phyloP scores from a whole-genome alignment of 805 yeast species.

The Candida oleophila region DNA sequence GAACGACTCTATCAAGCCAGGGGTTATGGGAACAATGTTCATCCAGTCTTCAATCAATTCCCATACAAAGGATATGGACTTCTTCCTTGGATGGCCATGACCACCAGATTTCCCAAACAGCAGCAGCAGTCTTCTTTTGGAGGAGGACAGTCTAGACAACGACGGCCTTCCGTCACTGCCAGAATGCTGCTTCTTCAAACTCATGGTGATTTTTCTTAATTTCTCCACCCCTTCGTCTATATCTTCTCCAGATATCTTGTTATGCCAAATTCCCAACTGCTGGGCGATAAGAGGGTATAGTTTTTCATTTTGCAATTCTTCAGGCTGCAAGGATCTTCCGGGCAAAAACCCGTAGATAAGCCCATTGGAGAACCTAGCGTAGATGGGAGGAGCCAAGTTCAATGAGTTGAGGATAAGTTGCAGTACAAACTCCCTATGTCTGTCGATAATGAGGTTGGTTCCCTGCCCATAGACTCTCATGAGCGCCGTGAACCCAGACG shows the following conservation, averaged over 20 bases:
- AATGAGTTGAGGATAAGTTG: conserved; percentile 61
- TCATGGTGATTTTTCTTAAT: conserved; percentile 29
- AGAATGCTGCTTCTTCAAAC: conserved; percentile 13
- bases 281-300: conserved; percentile 61
- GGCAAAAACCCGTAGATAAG: conserved; percentile 66
- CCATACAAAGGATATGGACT: conserved; percentile 52
- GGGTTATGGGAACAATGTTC: conserved; percentile 53
- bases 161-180: background rate
- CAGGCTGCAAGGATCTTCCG: conserved; percentile 59
- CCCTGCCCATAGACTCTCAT: conserved; percentile 77
- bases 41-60: conserved; percentile 63
- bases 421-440: conserved; percentile 72
- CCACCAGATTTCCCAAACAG: background rate
- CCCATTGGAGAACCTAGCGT: conserved; percentile 70
- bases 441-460: conserved; percentile 67
- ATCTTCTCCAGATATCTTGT: conserved; percentile 40
- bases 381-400: conserved; percentile 65
- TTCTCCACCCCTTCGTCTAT: conserved; percentile 49
- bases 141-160: background rate
- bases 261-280: conserved; percentile 72
- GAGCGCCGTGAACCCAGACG: conserved; percentile 35
- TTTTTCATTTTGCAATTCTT: conserved; percentile 47
- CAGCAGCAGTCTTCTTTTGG: conserved; percentile 5
- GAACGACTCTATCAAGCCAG: conserved; percentile 37
- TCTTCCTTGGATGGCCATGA: conserved; percentile 14